These are phyloP conservation scores for Ophiostoma quercus DNA, from an alignment of 2,329 filamentous ascomycete genomes.

Conservation along the genomic window DNA sequence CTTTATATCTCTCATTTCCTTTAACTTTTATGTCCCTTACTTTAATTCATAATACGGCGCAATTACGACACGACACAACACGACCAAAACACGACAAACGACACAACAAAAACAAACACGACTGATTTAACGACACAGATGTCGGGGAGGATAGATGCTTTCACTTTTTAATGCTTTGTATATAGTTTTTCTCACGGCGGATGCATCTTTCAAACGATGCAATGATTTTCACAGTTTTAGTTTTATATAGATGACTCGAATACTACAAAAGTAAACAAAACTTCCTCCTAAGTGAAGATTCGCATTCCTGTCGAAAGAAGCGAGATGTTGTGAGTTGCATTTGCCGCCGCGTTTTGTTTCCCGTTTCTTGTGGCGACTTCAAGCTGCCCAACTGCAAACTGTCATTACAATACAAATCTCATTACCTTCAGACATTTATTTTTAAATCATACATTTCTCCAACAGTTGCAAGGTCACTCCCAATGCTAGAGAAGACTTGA, in stretches of 20 bases:
- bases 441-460: no score
- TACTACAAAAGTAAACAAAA: neutral
- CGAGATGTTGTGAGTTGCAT: no score
- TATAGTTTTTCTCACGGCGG: neutral
- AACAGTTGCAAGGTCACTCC: no score
- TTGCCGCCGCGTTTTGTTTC: no score
- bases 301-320: no score
- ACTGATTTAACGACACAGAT: neutral
- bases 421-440: no score
- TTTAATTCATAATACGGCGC: constrained; percentile 1
- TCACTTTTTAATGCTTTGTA: neutral
- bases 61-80: neutral
- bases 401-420: no score
- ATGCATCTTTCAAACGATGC: neutral
- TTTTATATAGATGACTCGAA: constrained; percentile 3
- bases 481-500: no score
- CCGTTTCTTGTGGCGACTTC: no score
- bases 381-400: no score
- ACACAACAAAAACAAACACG: neutral
- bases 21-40: neutral
- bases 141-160: neutral
- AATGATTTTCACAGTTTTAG: neutral
- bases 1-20: neutral
- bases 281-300: no score
- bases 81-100: neutral